Base-by-base conservation (phyloP, 495 filamentous ascomycete species). In the Staphylotrichum longicolle region DNA sequence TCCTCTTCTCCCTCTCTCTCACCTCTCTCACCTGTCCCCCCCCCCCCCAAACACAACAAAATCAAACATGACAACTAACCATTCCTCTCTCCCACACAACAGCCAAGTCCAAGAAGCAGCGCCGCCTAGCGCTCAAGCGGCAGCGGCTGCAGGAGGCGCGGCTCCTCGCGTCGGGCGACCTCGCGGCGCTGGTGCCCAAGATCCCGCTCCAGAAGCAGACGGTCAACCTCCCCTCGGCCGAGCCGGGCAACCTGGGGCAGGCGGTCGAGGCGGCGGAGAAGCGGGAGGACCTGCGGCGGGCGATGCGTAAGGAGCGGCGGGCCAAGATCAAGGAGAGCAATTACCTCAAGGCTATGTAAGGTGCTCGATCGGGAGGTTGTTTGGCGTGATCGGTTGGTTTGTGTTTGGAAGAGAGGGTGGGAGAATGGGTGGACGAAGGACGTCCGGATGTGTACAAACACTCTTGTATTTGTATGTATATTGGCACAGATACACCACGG, bases 291-390 rank as follows among this genome's bases (percentile, higher is more conserved):
- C 76, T 97, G 61, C 87, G 80, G 68, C 84, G 82, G 72, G 81
- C 85, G 8, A 82, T 91, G 79, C 80, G 92, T 69, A 82, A 79
- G 64, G 86, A 91, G 65, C 82, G 91, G 69, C 85, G 89, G 68
- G 86, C 82, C 63, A 81, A 78, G 66, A 97, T 98, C 67, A 94
- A 93, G 80, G 94, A 98, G 78, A 80, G 68, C 58, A 98, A 98
- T 78, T 98, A 94, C 83, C 83, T 98, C 78, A 88, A 86, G 79
- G 82, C 85, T 15, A 88, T 95, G 83, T 86, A 82, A 73, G 6
- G 30, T 11, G 63, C 52, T 50, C 2, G 56, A 35, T 32, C 45
- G 15, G n/a, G 45, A n/a, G 46, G 35, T 14, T 14, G 40, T 27
- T 32, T 34, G n/a, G 52, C n/a, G 1, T 7, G 15, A 32, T 15